Percentiles rank a stretch among this genome's conserved stretches.
These are phyloP conservation scores for Carex kokanica DNA, from an alignment of 176 grass and related monocot species.

Conservation along the genomic window DNA sequence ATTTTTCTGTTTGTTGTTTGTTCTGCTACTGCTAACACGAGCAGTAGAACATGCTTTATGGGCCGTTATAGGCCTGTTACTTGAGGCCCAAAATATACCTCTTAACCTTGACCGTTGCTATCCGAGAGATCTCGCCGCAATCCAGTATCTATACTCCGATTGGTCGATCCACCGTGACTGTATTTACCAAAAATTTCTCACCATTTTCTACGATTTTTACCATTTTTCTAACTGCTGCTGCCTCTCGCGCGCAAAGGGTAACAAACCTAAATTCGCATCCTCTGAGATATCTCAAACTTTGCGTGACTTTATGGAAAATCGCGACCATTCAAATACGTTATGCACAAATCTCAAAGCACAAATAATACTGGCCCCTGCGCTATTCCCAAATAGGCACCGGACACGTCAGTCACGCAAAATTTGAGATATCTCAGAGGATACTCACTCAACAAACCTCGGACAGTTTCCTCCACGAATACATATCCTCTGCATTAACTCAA, in stretches of 20 bases:
- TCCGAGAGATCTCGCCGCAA: not conserved
- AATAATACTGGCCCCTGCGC: no score
- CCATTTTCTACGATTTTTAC: not conserved
- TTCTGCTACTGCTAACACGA: no score
- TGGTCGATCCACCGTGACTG: not conserved
- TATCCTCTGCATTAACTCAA: no score
- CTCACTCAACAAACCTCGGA: not conserved
- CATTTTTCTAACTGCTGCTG: not conserved
- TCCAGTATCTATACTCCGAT: not conserved
- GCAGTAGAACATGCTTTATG: not conserved
- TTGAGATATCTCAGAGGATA: no score
- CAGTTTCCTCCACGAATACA: not conserved
- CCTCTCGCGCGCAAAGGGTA: not conserved
- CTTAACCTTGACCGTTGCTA: not conserved
- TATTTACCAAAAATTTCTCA: not conserved
- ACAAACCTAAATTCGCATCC: no score
- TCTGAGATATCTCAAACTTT: no score
- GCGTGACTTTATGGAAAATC: no score
- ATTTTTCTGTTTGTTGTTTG: no score
- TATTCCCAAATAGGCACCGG: no score
- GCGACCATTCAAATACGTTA: no score
- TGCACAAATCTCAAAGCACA: no score
- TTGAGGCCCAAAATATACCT: not conserved
- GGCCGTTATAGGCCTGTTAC: not conserved
- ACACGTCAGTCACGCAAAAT: no score